Evolutionary conservation across 164 flowering plant genomes (phyloP), one percentile per base, ranked within the genome.

Genomic region (Saururus chinensis): DNA sequence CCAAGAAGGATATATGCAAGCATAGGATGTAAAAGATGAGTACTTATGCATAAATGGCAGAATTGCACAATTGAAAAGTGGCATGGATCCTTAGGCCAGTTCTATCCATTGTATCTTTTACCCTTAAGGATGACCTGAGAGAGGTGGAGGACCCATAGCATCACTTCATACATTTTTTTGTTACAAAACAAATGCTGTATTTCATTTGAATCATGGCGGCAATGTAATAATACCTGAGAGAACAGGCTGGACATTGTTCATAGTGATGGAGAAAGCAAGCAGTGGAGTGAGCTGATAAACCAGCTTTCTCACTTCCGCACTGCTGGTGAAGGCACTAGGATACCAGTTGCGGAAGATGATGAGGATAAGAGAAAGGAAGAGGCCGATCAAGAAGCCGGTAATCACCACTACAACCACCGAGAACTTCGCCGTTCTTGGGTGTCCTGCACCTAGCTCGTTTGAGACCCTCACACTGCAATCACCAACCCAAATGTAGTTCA

Each of bases 381-480:
- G 14, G 4, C 70, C 65, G 10, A 67, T 42, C 8, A 57, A 8
- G 42, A 67, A 67, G 24, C 65, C 54, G 16, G 65, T 60, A 14
- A 40, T 49, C 56, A 67, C 70, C 16, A 67, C 70, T 22, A 67
- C 65, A 48, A 61, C 56, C 26, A 67, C 65, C 20, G 70, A 54
- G 59, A 67, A 67, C 60, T 61, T 67, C 35, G 70, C 65, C 35
- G 45, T 61, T 49, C 70, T 67, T 21, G 70, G 70, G 51, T 67
- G 65, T 14, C 65, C 65, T 55, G 70, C 70, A 48, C 70, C 70
- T 16, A 67, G 25, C 57, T 67, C 70, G 57, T 67, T 67, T 9
- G 70, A 55, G 20, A 61, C 65, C 60, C 69, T 66, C 40, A 61
- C 70, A 48, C 70, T 67, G 65, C 64, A 54, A n/a, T 7, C 17